Evolutionary conservation across 192 early-diverging fungal species (phyloP).

Genomic region (Umbelopsis sp.): DNA sequence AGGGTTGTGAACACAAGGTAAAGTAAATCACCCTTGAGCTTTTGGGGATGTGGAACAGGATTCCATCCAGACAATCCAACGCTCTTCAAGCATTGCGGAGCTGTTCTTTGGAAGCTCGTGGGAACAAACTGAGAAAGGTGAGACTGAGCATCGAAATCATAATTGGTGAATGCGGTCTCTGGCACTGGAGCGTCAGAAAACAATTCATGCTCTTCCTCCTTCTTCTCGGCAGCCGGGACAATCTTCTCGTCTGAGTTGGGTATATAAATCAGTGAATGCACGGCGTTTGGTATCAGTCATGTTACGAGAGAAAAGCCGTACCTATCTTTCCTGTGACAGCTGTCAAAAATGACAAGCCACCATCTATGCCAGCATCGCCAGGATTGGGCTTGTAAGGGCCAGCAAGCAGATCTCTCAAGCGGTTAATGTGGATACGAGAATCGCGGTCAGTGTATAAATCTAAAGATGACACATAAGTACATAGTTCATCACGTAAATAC

Average conservation of each 20-base stretch:
- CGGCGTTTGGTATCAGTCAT: background rate
- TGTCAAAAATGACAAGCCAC: slow-evolving; percentile 71
- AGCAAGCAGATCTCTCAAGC: slow-evolving; percentile 83
- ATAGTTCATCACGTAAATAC: too few species aligned
- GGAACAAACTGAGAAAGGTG: slow-evolving; percentile 60
- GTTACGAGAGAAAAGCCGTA: slow-evolving; percentile 32
- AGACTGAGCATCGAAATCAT: slow-evolving; percentile 45
- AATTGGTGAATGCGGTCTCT: slow-evolving; percentile 50
- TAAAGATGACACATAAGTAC: slow-evolving; percentile 27
- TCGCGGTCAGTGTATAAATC: slow-evolving; percentile 93
- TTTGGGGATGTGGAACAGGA: slow-evolving; percentile 77
- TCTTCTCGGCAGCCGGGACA: slow-evolving; percentile 31
- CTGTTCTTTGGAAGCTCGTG: slow-evolving; percentile 48
- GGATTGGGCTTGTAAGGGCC: slow-evolving; percentile 67
- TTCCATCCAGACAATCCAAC: slow-evolving; percentile 91
- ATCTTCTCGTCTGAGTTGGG: slow-evolving; percentile 35
- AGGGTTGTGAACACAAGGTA: slow-evolving; percentile 89
- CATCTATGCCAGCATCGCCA: slow-evolving; percentile 65
- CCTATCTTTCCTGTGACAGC: slow-evolving; percentile 61
- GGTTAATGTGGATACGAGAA: slow-evolving; percentile 84
- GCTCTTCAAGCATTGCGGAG: slow-evolving; percentile 69
- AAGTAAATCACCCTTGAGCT: slow-evolving; percentile 83
- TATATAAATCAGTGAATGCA: background rate
- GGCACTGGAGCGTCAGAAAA: slow-evolving; percentile 37
- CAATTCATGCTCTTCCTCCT: slow-evolving; percentile 29